Evolutionary conservation across 1,284 basidiomycete species (phyloP), one percentile per base, ranked within the genome.

Genomic region (Leccinum subfulvum): DNA sequence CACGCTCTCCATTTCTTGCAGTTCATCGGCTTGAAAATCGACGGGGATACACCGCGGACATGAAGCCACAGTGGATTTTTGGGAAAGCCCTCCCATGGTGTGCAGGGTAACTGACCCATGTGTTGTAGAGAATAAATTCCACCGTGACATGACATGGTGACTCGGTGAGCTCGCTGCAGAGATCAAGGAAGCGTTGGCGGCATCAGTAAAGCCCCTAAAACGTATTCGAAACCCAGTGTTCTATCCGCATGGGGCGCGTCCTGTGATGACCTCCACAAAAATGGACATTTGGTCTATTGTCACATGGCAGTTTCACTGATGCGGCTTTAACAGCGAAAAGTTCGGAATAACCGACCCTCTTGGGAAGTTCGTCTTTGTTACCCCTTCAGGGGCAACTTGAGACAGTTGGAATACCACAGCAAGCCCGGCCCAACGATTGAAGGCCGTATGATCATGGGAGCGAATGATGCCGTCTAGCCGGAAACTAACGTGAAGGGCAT

Each of bases 311-410:
- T 21, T 49, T 63, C 37, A 30, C 37, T 56, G 30, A 35, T 41
- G n/a, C 23, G 13, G 47, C 47, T 49, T 72, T 59, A 41, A 49
- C 14, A 81, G 79, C 58, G 74, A 82, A 64, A 75, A 75, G 3
- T 77, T 82, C 51, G 81, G 80, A 7, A 56, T 81, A 54, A 80
- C 77, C 58, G 82, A 81, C 65, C 73, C 0, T 70, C 79, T 21
- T 82, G 77, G 76, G 77, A 81, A 68, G 78, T 77, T 21, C 44
- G 54, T 35, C 39, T 51, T 55, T 82, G 9, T 68, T 82, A 18
- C 79, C 81, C 7, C 80, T 80, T 68, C 72, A 78, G 56, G 74
- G 81, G 56, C 79, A 81, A 65, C 81, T 74, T 70, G 79, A 79
- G 37, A 71, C 85, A 56, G 73, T 85, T 77, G 55, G 65, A 68